Evolutionary conservation across 139 green algal species (phyloP).

Genomic region (Marvania coccoides): DNA sequence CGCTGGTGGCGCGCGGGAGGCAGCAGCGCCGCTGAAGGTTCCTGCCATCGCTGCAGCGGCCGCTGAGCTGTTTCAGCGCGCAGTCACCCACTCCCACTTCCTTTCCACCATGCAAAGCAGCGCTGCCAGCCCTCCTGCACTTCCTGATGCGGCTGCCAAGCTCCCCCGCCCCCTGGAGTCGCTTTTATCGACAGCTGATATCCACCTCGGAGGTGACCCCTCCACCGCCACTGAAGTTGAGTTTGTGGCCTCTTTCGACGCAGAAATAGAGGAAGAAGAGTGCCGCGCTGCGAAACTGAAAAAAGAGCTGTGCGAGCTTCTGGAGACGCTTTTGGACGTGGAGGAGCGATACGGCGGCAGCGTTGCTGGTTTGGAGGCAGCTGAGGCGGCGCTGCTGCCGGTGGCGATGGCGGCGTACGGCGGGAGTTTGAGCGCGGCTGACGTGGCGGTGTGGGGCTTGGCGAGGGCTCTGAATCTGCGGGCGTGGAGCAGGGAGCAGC

Average conservation of each 20-base stretch:
- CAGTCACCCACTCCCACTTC: constrained; percentile 27
- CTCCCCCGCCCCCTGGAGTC: constrained; percentile 22
- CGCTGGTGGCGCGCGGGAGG: not conserved
- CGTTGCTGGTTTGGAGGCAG: not conserved
- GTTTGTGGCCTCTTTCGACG: too few species aligned
- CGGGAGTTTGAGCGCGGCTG: constrained; percentile 27
- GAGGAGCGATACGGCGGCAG: constrained; percentile 15
- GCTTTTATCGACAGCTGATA: constrained; percentile 29
- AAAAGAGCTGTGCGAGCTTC: constrained; percentile 34
- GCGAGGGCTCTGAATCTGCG: constrained; percentile 40
- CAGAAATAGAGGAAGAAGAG: not conserved
- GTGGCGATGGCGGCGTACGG: constrained; percentile 49
- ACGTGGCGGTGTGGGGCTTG: constrained; percentile 43
- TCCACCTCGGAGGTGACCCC: not conserved
- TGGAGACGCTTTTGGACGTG: constrained; percentile 50
- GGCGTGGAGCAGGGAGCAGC: not conserved
- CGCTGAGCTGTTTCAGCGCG: constrained; percentile 26
- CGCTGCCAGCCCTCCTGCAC: constrained; percentile 9
- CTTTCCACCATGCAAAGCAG: constrained; percentile 23
- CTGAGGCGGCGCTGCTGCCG: constrained; percentile 30
- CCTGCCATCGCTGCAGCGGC: not conserved
- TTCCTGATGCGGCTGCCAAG: constrained; percentile 14
- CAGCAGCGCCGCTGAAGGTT: not conserved
- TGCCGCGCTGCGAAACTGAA: not conserved
- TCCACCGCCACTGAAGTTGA: not conserved